phyloP scores from a whole-genome alignment of 176 grass and related monocot genomes.

The Oryza glumipatula region DNA sequence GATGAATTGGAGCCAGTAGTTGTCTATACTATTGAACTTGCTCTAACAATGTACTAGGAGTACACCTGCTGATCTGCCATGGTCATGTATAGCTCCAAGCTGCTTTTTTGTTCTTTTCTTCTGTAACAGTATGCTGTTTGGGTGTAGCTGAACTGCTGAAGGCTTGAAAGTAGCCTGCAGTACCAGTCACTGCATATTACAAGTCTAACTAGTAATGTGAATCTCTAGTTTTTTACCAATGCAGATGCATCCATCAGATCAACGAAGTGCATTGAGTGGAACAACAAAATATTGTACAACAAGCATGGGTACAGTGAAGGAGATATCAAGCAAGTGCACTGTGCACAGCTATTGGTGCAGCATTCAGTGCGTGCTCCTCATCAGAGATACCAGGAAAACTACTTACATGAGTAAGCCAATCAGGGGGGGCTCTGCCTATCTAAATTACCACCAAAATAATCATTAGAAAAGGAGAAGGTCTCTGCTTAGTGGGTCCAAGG shows the following conservation, averaged over 20 bases:
- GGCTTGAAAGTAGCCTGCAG: slow-evolving; percentile 7
- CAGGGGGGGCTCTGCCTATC: slow-evolving; percentile 48
- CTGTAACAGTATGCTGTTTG: background rate
- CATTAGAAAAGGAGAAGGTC: slow-evolving; percentile 39
- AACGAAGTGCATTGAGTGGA: slow-evolving; percentile 45
- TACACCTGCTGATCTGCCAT: background rate
- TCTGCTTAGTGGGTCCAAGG: slow-evolving; percentile 34
- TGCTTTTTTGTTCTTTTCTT: slow-evolving; percentile 8
- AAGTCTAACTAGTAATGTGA: background rate
- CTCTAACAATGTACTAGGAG: too few species aligned
- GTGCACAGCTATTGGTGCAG: slow-evolving; percentile 37
- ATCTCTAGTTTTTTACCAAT: slow-evolving; percentile 17
- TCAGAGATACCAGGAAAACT: slow-evolving; percentile 27
- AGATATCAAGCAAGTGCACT: slow-evolving; percentile 32
- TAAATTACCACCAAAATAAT: slow-evolving; percentile 74
- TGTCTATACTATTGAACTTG: too few species aligned
- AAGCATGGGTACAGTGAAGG: slow-evolving; percentile 43
- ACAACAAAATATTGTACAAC: slow-evolving; percentile 58
- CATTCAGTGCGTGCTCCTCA: slow-evolving; percentile 34
- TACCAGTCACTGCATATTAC: background rate
- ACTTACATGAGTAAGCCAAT: slow-evolving; percentile 70
- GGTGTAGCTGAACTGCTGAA: background rate
- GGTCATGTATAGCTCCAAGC: background rate
- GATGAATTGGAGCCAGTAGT: too few species aligned
- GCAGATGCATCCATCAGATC: slow-evolving; percentile 26